Base-by-base conservation (phyloP, 768 basidiomycete genomes). In the Dictyophora rubrovolvata region DNA sequence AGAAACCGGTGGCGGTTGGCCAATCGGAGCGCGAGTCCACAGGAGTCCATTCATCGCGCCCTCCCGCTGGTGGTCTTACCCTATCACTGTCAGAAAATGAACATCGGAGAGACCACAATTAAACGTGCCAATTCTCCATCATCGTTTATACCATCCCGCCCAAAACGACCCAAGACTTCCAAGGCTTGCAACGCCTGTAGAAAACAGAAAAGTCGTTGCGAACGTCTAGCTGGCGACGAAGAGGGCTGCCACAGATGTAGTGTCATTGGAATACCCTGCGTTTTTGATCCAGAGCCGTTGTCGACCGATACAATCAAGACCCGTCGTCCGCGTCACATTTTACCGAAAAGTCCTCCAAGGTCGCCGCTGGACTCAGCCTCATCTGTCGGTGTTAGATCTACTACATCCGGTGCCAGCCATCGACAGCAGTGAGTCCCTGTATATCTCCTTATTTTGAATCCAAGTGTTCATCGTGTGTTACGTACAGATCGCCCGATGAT, bases 101-200 rank as follows among this genome's bases (percentile, higher is more conserved):
- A 42, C 12, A 42, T 14, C 42, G 42, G 42, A 42, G 42, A 42
- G 42, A 42, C 42, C 10, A 5, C 42, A 12, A 42, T 42, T 42
- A 42, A 42, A 42, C 42, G 42, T 12, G n/a, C 42, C n/a, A 42
- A 5, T 12, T 14, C 42, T 5, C n/a, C 42, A 42, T n/a, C 42
- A 5, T 14, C 42, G 10, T 28, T 28, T 7, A 9, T 12, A 42
- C 42, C 42, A 54, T 36, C 18, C 28, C 17, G 55, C 1, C 55
- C 55, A 18, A 56, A 56, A 35, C 57, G 57, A 1, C 28, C 57
- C 17, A 59, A 59, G 37, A 51, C 57, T 9, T 52, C 57, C 22
- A 59, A 59, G 49, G 57, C 57, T 5, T 59, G 57, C 36, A 59
- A 59, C 14, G 57, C 57, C 2, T 59, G 57, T n/a, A 9, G 57